A percentile compares a stretch with the other conserved stretches of the same genome.
phyloP scores from a whole-genome alignment of 768 basidiomycete genomes.

The Tylopilus sp. region DNA sequence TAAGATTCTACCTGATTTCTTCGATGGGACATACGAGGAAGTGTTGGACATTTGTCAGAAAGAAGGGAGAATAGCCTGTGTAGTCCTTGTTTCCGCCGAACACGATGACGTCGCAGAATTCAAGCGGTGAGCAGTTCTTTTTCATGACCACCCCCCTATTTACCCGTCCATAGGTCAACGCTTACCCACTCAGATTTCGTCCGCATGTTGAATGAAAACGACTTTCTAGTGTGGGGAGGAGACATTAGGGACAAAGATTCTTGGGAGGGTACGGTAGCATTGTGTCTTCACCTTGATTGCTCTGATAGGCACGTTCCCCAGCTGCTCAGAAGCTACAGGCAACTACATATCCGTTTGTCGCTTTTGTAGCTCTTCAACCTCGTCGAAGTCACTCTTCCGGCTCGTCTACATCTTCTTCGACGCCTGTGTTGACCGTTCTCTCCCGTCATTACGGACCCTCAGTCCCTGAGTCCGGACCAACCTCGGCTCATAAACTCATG shows the following conservation, averaged over 20 bases:
- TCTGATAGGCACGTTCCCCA: conserved; percentile 13
- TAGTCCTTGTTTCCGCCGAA: conserved; percentile 82
- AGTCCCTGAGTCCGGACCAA: conserved; percentile 46
- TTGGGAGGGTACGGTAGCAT: conserved; percentile 55
- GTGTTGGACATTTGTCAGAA: conserved; percentile 67
- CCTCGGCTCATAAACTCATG: conserved; percentile 60
- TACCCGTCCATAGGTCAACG: conserved; percentile 48
- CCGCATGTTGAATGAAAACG: conserved; percentile 63
- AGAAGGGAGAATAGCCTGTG: conserved; percentile 71
- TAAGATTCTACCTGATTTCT: conserved; percentile 77
- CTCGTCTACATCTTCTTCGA: conserved; percentile 33
- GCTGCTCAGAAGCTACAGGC: conserved; percentile 75
- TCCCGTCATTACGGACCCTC: conserved; percentile 78
- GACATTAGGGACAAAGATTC: conserved; percentile 82
- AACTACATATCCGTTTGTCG: conserved; percentile 90
- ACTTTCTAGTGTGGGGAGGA: conserved; percentile 87
- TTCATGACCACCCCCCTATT: background rate
- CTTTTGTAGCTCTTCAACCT: conserved; percentile 87
- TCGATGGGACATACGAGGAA: conserved; percentile 75
- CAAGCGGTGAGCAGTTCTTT: conserved; percentile 55
- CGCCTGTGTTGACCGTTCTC: conserved; percentile 70
- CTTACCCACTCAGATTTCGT: conserved; percentile 74
- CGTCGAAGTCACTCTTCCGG: conserved; percentile 40
- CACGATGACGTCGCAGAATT: conserved; percentile 89
- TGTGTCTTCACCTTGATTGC: background rate